These are phyloP conservation scores for Psilocybe cyanescens DNA, from an alignment of 768 basidiomycete genomes.

Conservation along the genomic window DNA sequence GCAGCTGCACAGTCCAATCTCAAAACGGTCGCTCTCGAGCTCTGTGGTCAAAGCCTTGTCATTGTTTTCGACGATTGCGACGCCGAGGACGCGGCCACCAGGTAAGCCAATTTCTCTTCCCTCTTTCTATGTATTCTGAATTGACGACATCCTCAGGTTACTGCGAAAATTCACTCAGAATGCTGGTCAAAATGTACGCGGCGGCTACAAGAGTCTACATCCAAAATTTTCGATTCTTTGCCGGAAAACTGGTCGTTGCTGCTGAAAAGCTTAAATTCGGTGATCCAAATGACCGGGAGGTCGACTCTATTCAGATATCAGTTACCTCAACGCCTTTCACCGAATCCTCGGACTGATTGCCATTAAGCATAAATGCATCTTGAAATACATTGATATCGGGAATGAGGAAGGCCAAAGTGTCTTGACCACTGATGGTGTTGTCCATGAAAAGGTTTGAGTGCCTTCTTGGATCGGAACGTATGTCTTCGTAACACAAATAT, in stretches of 20 bases:
- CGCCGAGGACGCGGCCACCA: slow-evolving; percentile 57
- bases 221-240: slow-evolving; percentile 8
- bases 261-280: neutral
- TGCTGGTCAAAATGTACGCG: slow-evolving; percentile 8
- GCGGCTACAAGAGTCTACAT: slow-evolving; percentile 10
- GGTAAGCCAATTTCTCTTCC: neutral
- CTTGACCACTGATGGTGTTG: neutral
- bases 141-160: neutral
- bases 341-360: neutral
- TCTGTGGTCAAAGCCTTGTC: slow-evolving; percentile 68
- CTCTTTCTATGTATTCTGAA: no score
- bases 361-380: neutral
- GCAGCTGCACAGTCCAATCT: slow-evolving; percentile 72
- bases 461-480: no score
- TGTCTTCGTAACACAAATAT: neutral
- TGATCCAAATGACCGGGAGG: neutral
- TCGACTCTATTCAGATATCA: slow-evolving; percentile 5
- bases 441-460: slow-evolving; percentile 1
- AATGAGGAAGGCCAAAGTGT: slow-evolving; percentile 9
- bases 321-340: neutral
- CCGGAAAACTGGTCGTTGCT: neutral
- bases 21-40: slow-evolving; percentile 73
- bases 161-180: neutral
- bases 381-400: slow-evolving; percentile 7
- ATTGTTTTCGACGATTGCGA: slow-evolving; percentile 68